A percentile compares a stretch with the other conserved stretches of the same genome.
phyloP scores from a whole-genome alignment of 2,329 filamentous ascomycete species.

The Anisogramma anomala region DNA sequence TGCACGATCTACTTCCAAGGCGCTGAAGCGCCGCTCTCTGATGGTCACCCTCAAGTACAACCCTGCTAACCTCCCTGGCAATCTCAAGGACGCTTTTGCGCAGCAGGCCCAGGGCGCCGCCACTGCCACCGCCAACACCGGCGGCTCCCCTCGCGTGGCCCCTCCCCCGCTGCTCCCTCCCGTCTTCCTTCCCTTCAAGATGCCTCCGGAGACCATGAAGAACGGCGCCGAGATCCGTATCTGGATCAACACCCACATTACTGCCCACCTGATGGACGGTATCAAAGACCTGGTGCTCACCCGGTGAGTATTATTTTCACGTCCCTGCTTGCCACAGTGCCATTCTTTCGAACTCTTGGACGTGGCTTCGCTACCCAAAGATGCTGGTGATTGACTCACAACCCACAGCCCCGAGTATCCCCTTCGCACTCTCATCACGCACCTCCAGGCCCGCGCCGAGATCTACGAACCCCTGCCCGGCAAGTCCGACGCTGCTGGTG shows the following conservation, averaged over 20 bases:
- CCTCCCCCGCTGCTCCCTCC: conserved; percentile 26
- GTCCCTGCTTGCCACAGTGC: too few relatives aligned
- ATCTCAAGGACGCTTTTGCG: too few relatives aligned
- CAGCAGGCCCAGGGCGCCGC: too few relatives aligned
- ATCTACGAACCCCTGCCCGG: conserved; percentile 40
- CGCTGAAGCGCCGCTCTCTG: conserved; percentile 4
- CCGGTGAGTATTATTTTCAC: conserved; percentile 57
- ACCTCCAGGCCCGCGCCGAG: conserved; percentile 53
- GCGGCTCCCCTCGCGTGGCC: not conserved
- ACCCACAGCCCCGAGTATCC: conserved; percentile 52
- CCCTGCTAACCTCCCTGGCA: conserved; percentile 12
- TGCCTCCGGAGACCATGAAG: conserved; percentile 43
- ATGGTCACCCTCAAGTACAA: conserved; percentile 3
- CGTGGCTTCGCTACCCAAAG: too few relatives aligned
- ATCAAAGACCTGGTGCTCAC: conserved; percentile 64
- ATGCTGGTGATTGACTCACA: not conserved
- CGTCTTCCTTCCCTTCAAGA: conserved; percentile 45
- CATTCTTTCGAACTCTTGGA: too few relatives aligned
- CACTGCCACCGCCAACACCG: not conserved
- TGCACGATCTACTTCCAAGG: not conserved
- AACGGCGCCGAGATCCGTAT: conserved; percentile 59
- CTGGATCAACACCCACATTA: conserved; percentile 62
- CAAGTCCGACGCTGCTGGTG: not conserved
- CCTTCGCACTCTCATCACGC: conserved; percentile 58
- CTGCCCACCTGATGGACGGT: conserved; percentile 56